Base-by-base conservation (phyloP, 2,329 filamentous ascomycete genomes). In the Calonectria fujianensis region DNA sequence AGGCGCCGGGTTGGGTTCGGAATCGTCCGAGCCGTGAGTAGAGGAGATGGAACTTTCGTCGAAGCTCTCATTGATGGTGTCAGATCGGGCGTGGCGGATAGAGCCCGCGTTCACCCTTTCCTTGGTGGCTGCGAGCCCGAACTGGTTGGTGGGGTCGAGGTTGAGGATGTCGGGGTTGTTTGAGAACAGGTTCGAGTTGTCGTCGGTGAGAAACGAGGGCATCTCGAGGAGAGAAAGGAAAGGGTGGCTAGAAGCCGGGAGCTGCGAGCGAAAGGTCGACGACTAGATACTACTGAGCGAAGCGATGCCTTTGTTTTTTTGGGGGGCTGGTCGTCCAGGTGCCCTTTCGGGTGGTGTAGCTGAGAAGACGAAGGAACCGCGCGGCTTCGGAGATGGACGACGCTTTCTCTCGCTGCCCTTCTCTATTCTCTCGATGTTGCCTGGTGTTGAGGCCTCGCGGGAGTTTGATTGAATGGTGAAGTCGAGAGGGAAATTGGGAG, bases 41-140 rank as follows among this genome's bases (percentile, higher is more conserved):
- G 90, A 91, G 61, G 88, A 87, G 77, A 89, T 87, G 73, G 89
- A 89, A 81, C 86, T 88, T 79, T 88, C 89, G 87, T 90, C 89
- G 82, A 90, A 90, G 85, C 85, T 88, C 80, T 89, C 88, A 84
- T 88, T 86, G 80, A 87, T 86, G 71, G 86, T 86, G 80, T 87
- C 86, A 78, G 89, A 84, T 79, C 85, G 82, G 82, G 88, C 79
- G 82, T 86, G 80, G 82, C 82, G 77, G 84, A 85, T 79, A 51
- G 82, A 80, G 77, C 82, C 81, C 79, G 82, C 84, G 82, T 86
- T 81, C 74, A 84, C 77, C 74, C 80, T 82, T 73, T 82, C 82
- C 75, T 85, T 85, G 75, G 80, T 78, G 63, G 79, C 75, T 64
- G 80, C 80, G 70, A 85, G 80, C 63, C 82, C 82, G 76, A 87